Evolutionary conservation across 73 alveolate genomes (phyloP).

Genomic region (Paramecium primaurelia): DNA sequence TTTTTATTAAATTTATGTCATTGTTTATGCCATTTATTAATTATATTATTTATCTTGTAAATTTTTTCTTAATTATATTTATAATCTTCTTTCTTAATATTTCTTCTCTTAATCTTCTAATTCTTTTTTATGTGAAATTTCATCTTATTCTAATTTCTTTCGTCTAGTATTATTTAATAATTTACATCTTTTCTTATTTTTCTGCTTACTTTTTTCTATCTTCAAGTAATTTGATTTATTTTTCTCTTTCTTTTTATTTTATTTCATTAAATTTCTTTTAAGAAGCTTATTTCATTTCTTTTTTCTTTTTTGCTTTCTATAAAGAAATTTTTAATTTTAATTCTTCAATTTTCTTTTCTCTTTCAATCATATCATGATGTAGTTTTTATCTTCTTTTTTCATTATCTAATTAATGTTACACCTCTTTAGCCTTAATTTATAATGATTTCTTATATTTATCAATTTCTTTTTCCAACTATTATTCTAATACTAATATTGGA

Average conservation of each 20-base stretch:
- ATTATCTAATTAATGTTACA: not conserved
- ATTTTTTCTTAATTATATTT: not conserved
- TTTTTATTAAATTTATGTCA: not conserved
- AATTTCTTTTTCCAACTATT: slow-evolving; percentile 1
- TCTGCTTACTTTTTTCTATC: slow-evolving; percentile 3
- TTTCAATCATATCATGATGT: not conserved
- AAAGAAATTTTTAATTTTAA: not conserved
- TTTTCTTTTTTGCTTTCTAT: not conserved
- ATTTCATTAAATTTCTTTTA: not conserved
- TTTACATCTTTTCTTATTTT: slow-evolving; percentile 18
- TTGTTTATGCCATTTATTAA: not conserved
- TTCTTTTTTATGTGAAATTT: not conserved
- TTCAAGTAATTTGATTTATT: not conserved
- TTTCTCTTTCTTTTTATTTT: not conserved
- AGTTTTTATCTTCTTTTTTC: slow-evolving; percentile 21
- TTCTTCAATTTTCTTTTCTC: not conserved
- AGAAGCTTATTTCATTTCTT: not conserved
- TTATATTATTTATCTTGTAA: not conserved
- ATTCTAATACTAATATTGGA: not conserved
- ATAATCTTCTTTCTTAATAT: not conserved
- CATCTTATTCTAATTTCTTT: not conserved
- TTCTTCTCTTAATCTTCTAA: not conserved
- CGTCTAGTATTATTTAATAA: not conserved
- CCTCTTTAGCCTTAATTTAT: not conserved
- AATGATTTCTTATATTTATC: not conserved